Evolutionary conservation across 257 asterid species (phyloP).

Genomic region (Leptodermis oblonga): DNA sequence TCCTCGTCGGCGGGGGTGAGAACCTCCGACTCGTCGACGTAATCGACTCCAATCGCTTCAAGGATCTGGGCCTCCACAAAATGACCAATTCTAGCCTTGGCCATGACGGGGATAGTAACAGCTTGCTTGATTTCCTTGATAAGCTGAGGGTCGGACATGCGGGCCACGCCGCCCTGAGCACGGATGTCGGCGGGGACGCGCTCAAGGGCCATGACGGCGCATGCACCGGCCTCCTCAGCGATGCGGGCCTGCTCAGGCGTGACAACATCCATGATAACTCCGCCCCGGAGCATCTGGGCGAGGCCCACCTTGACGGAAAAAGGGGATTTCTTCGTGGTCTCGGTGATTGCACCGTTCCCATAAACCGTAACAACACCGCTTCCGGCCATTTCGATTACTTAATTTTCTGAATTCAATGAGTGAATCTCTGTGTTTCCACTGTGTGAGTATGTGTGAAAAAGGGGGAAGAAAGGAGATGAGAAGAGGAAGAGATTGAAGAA

Average conservation of each 20-base stretch:
- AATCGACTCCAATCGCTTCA: conserved; percentile 73
- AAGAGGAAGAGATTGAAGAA: neutral
- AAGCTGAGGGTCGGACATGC: conserved; percentile 80
- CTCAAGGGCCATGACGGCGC: conserved; percentile 93
- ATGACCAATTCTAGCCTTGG: conserved; percentile 80
- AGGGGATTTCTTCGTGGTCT: conserved; percentile 71
- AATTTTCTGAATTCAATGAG: neutral
- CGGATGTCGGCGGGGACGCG: conserved; percentile 93
- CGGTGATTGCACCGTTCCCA: conserved; percentile 87
- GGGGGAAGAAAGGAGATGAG: neutral
- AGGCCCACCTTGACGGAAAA: conserved; percentile 88
- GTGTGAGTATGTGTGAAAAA: neutral
- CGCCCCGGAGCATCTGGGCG: conserved; percentile 92
- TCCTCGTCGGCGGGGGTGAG: conserved; percentile 76
- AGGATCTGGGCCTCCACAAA: conserved; percentile 91
- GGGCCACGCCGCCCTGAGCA: conserved; percentile 88
- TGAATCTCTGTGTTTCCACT: neutral
- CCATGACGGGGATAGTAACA: conserved; percentile 93
- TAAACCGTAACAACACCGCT: conserved; percentile 87
- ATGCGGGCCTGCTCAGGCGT: conserved; percentile 82
- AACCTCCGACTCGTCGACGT: conserved; percentile 83
- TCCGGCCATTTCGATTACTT: conserved; percentile 50
- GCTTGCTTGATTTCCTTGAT: conserved; percentile 83
- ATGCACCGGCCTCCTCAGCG: conserved; percentile 92
- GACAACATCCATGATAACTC: conserved; percentile 92